phyloP scores from a whole-genome alignment of 129 eudicot genomes.

The Oenanthe sinensis region DNA sequence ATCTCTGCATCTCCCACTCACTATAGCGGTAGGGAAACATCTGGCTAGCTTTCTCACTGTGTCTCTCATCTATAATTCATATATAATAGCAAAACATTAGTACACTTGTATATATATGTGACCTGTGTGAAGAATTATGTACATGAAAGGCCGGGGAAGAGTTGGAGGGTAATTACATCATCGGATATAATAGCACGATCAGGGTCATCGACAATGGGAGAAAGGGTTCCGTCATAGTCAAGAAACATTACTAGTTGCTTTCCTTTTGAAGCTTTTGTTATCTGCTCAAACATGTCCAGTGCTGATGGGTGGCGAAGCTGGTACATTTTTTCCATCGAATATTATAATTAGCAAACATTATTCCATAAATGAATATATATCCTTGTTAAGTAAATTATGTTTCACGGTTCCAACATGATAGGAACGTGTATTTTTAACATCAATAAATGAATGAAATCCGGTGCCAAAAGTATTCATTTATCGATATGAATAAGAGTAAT shows the following conservation, averaged over 20 bases:
- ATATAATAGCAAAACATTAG: not conserved
- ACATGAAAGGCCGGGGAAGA: not conserved
- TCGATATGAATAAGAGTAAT: too few relatives aligned
- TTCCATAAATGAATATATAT: not conserved
- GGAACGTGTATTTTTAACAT: not conserved
- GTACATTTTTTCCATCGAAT: slow-evolving; percentile 6
- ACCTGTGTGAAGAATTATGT: too few relatives aligned
- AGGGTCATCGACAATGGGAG: slow-evolving; percentile 91
- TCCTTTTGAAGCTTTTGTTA: slow-evolving; percentile 77
- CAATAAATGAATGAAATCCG: not conserved
- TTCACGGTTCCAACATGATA: too few relatives aligned
- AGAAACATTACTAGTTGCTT: slow-evolving; percentile 87
- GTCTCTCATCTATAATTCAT: slow-evolving; percentile 58
- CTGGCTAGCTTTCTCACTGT: slow-evolving; percentile 76
- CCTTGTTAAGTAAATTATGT: too few relatives aligned
- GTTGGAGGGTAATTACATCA: slow-evolving; percentile 34
- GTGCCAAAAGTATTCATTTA: too few relatives aligned
- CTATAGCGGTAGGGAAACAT: slow-evolving; percentile 93
- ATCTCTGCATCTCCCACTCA: slow-evolving; percentile 92
- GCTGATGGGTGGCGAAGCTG: slow-evolving; percentile 90
- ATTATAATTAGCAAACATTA: not conserved
- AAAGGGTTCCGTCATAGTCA: slow-evolving; percentile 93
- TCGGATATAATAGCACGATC: slow-evolving; percentile 94
- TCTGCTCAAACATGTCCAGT: slow-evolving; percentile 70
- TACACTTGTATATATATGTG: not conserved